phyloP scores from a whole-genome alignment of 23 red algal genomes.

The Gracilaria gracilis region DNA sequence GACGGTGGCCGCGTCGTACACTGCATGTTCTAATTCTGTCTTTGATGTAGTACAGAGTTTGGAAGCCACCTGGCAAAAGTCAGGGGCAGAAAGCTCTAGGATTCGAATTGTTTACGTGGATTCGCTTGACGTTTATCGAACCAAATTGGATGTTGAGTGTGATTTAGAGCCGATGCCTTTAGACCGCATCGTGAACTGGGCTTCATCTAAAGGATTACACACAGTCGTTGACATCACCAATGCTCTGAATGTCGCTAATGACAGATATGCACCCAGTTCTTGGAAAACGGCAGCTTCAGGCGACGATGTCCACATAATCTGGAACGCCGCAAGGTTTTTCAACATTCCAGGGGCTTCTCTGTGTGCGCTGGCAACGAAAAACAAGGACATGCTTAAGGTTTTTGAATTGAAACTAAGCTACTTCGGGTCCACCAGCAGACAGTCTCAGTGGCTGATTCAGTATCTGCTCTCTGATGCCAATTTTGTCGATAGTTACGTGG shows the following conservation, averaged over 20 bases:
- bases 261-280: constrained; percentile 23
- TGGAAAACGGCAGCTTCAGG: constrained; percentile 37
- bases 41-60: constrained; percentile 11
- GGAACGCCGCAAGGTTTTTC: constrained; percentile 74
- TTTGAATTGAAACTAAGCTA: not conserved
- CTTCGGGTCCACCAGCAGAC: constrained; percentile 35
- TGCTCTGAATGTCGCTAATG: constrained; percentile 56
- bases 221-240: constrained; percentile 86
- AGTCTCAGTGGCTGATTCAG: constrained; percentile 52
- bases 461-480: constrained; percentile 25
- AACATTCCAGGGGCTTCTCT: constrained; percentile 17
- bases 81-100: constrained; percentile 19
- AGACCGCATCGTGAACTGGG: constrained; percentile 77
- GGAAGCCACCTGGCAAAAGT: constrained; percentile 11
- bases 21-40: constrained; percentile 14
- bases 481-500: constrained; percentile 52
- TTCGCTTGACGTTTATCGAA: constrained; percentile 53
- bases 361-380: not conserved
- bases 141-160: constrained; percentile 12
- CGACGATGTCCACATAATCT: constrained; percentile 90
- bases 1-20: constrained; percentile 15
- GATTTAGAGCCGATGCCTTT: not conserved
- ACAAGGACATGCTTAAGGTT: constrained; percentile 17
- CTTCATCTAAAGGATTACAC: constrained; percentile 53
- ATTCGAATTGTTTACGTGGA: constrained; percentile 54